phyloP scores from a whole-genome alignment of 495 filamentous ascomycete species.

The Trichoderma gamsii region DNA sequence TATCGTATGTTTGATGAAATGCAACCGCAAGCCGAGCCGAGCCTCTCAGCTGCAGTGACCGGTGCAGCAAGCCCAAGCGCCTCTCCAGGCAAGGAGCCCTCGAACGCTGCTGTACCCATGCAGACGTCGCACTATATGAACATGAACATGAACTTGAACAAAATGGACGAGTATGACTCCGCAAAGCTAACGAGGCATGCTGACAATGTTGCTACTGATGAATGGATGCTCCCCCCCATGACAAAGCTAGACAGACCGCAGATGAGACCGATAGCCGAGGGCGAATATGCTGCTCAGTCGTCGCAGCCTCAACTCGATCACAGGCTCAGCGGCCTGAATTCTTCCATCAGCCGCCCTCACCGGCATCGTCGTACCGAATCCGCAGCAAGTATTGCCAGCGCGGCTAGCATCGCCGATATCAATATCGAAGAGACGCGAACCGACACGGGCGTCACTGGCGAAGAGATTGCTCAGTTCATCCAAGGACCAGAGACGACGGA shows the following conservation, averaged over 20 bases:
- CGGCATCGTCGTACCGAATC: conserved; percentile 44
- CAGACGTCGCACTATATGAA: conserved; percentile 50
- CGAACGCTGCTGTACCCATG: conserved; percentile 45
- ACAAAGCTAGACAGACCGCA: conserved; percentile 5
- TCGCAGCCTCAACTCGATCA: conserved; percentile 26
- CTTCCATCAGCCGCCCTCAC: conserved; percentile 6
- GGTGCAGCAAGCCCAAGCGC: conserved; percentile 34
- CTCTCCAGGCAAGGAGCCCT: conserved; percentile 32
- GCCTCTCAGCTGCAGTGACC: conserved; percentile 22
- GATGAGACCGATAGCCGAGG: neutral
- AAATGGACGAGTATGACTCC: conserved; percentile 43
- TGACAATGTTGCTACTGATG: conserved; percentile 19
- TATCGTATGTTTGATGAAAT: conserved; percentile 39
- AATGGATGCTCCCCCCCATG: conserved; percentile 7
- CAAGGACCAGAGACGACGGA: conserved; percentile 65
- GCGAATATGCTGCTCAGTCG: conserved; percentile 14
- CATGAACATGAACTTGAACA: conserved; percentile 48
- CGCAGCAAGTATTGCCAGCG: conserved; percentile 41
- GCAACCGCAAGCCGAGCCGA: conserved; percentile 36
- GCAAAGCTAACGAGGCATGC: conserved; percentile 32
- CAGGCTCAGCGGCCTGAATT: conserved; percentile 10
- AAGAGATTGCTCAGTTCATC: conserved; percentile 83
- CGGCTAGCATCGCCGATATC: conserved; percentile 50
- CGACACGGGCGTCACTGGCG: conserved; percentile 71
- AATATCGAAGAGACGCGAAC: conserved; percentile 52